Evolutionary conservation across 352 stramenopile genomes (phyloP).

Genomic region (Thalassiosira livingstoniorum): DNA sequence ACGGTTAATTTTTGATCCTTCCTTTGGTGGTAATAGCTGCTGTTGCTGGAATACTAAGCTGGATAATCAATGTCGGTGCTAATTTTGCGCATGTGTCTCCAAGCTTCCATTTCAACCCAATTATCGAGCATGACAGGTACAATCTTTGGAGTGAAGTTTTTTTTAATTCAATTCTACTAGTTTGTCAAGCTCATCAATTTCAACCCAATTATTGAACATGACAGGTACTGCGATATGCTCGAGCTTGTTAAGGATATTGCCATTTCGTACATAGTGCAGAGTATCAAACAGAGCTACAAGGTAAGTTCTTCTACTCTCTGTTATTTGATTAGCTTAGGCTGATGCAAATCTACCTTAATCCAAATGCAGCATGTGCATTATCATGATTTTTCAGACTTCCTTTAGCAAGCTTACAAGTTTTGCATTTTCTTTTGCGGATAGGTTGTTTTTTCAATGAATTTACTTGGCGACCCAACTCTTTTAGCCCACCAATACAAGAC

Average conservation of each 20-base stretch:
- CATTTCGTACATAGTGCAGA: slow-evolving; percentile 55
- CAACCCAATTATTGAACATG: slow-evolving; percentile 30
- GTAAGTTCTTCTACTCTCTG: no score
- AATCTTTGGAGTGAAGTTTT: no score
- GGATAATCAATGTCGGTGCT: slow-evolving; percentile 72
- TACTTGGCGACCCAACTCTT: slow-evolving; percentile 64
- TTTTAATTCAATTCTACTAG: no score
- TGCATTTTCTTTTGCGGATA: no score
- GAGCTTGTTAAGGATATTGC: slow-evolving; percentile 62
- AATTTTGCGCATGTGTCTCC: slow-evolving; percentile 75
- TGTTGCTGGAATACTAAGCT: slow-evolving; percentile 56
- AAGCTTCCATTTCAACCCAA: slow-evolving; percentile 38
- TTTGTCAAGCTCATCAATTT: no score
- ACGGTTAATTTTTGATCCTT: no score
- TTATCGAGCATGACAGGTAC: not conserved
- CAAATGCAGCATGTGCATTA: no score
- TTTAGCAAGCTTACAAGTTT: no score
- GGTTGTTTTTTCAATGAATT: slow-evolving; percentile 69
- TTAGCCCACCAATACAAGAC: slow-evolving; percentile 65
- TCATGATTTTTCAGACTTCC: no score
- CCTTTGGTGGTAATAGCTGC: no score
- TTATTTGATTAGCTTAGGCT: no score
- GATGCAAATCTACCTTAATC: no score
- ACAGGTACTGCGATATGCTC: slow-evolving; percentile 65
- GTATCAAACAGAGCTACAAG: slow-evolving; percentile 72